phyloP scores from a whole-genome alignment of 345 rosid genomes.

The Linum usitatissimum region DNA sequence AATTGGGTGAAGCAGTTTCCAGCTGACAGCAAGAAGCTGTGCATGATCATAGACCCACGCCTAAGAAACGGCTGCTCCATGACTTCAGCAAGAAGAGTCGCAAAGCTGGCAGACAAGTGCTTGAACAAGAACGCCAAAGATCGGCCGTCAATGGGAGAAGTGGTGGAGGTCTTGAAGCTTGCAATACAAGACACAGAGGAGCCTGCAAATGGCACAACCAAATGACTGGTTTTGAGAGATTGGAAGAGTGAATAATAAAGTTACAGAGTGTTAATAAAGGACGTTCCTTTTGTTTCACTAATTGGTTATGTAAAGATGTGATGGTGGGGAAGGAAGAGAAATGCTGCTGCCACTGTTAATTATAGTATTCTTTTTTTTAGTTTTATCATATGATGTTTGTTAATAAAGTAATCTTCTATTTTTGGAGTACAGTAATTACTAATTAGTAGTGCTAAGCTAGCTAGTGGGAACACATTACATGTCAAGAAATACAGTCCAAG shows the following conservation, averaged over 20 bases:
- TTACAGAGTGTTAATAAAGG: too few species aligned
- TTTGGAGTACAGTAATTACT: too few species aligned
- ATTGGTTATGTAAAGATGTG: not conserved
- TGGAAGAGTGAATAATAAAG: too few species aligned
- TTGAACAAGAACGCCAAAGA: conserved; percentile 56
- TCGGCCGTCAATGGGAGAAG: conserved; percentile 58
- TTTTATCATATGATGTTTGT: not conserved
- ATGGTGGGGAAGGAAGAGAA: not conserved
- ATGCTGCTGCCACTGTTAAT: not conserved
- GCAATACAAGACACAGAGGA: conserved; percentile 43
- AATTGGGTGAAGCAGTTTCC: conserved; percentile 90
- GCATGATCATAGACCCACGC: conserved; percentile 67
- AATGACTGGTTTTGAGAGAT: too few species aligned
- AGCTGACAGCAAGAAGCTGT: conserved; percentile 45
- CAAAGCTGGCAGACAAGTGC: conserved; percentile 70
- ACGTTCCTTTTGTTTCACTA: too few species aligned
- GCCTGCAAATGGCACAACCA: conserved; percentile 3
- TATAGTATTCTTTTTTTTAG: not conserved
- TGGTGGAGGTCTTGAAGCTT: conserved; percentile 40
- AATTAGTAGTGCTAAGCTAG: too few species aligned
- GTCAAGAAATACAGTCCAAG: too few species aligned
- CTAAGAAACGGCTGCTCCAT: conserved; percentile 43
- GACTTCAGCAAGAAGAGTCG: conserved; percentile 37
- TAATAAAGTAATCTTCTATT: too few species aligned
- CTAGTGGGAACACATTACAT: too few species aligned